phyloP scores from a whole-genome alignment of 805 yeast species.

The Sugiyamaella chiloensis region DNA sequence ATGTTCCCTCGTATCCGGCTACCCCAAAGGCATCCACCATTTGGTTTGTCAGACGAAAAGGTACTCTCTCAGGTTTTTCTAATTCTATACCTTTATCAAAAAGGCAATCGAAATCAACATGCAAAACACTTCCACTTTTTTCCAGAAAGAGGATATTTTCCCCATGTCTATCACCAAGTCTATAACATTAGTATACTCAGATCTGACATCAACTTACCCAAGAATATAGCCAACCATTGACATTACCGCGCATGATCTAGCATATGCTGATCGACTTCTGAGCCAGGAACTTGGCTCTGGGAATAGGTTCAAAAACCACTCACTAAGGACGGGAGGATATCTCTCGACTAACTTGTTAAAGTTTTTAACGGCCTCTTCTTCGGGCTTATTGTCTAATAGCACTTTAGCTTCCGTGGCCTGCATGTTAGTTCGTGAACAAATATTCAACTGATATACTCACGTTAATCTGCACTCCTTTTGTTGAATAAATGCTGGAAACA shows the following conservation, averaged over 20 bases:
- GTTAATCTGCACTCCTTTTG: slow-evolving; percentile 38
- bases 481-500: slow-evolving; percentile 43
- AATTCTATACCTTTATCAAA: slow-evolving; percentile 75
- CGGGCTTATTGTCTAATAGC: slow-evolving; percentile 28
- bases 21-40: slow-evolving; percentile 88
- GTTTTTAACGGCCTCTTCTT: slow-evolving; percentile 35
- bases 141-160: slow-evolving; percentile 80
- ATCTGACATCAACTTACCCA: slow-evolving; percentile 41
- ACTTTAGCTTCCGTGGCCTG: slow-evolving; percentile 30
- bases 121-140: slow-evolving; percentile 74
- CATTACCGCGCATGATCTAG: slow-evolving; percentile 90
- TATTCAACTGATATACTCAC: slow-evolving; percentile 12
- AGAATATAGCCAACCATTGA: slow-evolving; percentile 92
- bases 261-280: slow-evolving; percentile 66
- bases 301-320: slow-evolving; percentile 85
- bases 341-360: slow-evolving; percentile 36
- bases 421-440: slow-evolving; percentile 24
- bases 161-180: slow-evolving; percentile 90
- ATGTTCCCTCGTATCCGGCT: slow-evolving; percentile 85
- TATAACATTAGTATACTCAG: background rate
- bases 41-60: slow-evolving; percentile 86
- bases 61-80: slow-evolving; percentile 89
- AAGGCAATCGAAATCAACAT: slow-evolving; percentile 95
- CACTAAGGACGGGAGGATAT: slow-evolving; percentile 56
- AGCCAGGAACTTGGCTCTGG: slow-evolving; percentile 92